phyloP scores from a whole-genome alignment of 139 green algal genomes.

The Tetradesmus obliquus region DNA sequence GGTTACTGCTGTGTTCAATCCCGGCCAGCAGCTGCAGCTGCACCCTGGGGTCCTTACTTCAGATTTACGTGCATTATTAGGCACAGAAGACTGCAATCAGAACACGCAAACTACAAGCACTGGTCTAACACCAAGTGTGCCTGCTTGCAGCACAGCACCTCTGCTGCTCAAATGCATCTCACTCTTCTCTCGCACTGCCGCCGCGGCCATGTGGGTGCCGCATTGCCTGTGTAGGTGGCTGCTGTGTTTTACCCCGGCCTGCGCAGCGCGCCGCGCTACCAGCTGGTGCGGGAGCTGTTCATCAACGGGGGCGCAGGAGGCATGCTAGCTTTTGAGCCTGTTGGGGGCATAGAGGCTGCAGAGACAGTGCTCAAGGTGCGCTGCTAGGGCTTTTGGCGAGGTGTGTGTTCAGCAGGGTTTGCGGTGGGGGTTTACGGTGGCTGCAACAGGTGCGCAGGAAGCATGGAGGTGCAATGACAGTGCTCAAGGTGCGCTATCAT shows the following conservation, averaged over 20 bases:
- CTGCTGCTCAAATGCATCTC: background rate
- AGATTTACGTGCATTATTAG: no score
- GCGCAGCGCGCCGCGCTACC: constrained; percentile 81
- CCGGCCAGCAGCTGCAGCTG: no score
- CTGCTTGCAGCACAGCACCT: background rate
- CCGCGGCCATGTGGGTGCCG: background rate
- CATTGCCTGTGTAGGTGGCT: constrained; percentile 57
- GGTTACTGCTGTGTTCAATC: no score
- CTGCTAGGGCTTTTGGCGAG: background rate
- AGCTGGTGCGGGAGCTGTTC: constrained; percentile 90
- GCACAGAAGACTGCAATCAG: no score
- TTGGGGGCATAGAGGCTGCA: constrained; percentile 62
- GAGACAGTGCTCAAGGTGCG: constrained; percentile 44
- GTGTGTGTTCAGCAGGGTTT: constrained; percentile 61
- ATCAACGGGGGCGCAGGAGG: constrained; percentile 68
- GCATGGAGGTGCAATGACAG: background rate
- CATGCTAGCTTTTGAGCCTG: constrained; percentile 79
- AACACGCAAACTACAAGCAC: no score
- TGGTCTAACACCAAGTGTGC: no score
- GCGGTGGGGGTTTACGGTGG: constrained; percentile 70
- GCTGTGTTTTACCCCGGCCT: constrained; percentile 81
- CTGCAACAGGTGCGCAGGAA: background rate
- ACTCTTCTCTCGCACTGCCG: background rate
- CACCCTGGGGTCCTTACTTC: no score
- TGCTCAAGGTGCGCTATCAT: constrained; percentile 29